phyloP scores from a whole-genome alignment of 1,284 basidiomycete genomes.

The Baeospora myosura region DNA sequence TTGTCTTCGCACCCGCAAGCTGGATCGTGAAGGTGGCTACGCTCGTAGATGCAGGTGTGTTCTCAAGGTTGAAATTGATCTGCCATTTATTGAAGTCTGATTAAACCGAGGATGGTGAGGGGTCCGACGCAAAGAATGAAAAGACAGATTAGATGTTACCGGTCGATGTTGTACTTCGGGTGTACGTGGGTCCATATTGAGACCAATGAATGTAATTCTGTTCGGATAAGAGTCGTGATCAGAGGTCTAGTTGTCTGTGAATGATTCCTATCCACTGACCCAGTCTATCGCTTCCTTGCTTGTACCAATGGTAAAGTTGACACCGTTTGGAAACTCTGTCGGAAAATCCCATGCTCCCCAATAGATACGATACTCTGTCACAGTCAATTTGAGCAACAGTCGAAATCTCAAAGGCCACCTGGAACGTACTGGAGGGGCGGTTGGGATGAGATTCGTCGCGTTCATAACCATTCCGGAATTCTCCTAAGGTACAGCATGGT shows the following conservation, averaged over 20 bases:
- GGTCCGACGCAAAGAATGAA: too few species aligned
- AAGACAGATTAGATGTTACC: too few species aligned
- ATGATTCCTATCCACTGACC: too few species aligned
- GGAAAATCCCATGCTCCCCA: slow-evolving; percentile 25
- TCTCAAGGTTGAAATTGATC: slow-evolving; percentile 20
- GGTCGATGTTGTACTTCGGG: slow-evolving; percentile 12
- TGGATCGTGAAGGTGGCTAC: slow-evolving; percentile 21
- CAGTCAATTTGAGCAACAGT: too few species aligned
- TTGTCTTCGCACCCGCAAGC: slow-evolving; percentile 21
- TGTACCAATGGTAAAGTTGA: slow-evolving; percentile 23
- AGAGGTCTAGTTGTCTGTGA: too few species aligned
- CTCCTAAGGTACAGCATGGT: background rate
- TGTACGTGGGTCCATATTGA: slow-evolving; percentile 13
- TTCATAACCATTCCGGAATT: too few species aligned
- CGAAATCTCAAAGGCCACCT: too few species aligned
- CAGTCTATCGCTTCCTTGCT: slow-evolving; percentile 17
- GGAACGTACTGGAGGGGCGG: too few species aligned
- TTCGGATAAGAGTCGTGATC: background rate
- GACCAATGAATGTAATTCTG: slow-evolving; percentile 25
- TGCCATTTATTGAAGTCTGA: slow-evolving; percentile 21
- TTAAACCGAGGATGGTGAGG: too few species aligned
- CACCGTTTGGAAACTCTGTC: slow-evolving; percentile 21
- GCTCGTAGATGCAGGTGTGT: slow-evolving; percentile 6
- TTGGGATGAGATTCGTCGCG: too few species aligned
- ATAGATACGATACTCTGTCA: background rate